phyloP scores from a whole-genome alignment of 176 grass and related monocot genomes.

The Aegilops speltoides region DNA sequence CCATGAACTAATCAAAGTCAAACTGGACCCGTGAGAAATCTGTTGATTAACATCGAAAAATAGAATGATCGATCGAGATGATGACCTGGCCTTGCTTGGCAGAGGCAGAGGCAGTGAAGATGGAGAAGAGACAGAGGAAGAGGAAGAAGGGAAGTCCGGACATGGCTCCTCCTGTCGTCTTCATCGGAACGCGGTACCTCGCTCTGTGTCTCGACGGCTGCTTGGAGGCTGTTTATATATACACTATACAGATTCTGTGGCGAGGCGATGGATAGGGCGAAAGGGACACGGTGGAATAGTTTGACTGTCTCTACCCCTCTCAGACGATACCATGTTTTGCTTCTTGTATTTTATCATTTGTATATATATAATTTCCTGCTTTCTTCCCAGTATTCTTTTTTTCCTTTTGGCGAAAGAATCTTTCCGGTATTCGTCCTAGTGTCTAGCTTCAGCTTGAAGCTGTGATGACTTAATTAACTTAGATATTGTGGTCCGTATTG shows the following conservation, averaged over 20 bases:
- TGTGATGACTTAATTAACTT: background rate
- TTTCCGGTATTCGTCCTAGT: too few relatives aligned
- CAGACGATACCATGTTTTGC: background rate
- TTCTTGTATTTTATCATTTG: background rate
- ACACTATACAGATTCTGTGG: background rate
- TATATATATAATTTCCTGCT: background rate
- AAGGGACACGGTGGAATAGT: background rate
- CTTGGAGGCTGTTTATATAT: slow-evolving; percentile 8
- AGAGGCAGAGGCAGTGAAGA: slow-evolving; percentile 31
- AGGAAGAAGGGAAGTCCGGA: slow-evolving; percentile 34
- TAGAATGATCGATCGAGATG: background rate
- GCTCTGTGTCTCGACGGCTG: background rate
- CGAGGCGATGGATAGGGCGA: slow-evolving; percentile 8
- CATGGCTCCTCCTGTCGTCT: slow-evolving; percentile 17
- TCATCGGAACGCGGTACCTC: background rate
- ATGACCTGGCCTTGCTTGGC: slow-evolving; percentile 52
- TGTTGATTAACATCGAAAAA: background rate
- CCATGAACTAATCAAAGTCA: background rate
- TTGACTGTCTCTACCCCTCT: background rate
- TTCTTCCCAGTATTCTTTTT: background rate
- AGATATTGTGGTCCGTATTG: background rate
- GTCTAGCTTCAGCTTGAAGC: background rate
- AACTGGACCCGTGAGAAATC: slow-evolving; percentile 7
- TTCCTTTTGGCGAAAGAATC: background rate
- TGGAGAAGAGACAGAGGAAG: slow-evolving; percentile 13